Conservation (phyloP, 2,329 filamentous ascomycete genomes). For the Colletotrichum lupini region DNA sequence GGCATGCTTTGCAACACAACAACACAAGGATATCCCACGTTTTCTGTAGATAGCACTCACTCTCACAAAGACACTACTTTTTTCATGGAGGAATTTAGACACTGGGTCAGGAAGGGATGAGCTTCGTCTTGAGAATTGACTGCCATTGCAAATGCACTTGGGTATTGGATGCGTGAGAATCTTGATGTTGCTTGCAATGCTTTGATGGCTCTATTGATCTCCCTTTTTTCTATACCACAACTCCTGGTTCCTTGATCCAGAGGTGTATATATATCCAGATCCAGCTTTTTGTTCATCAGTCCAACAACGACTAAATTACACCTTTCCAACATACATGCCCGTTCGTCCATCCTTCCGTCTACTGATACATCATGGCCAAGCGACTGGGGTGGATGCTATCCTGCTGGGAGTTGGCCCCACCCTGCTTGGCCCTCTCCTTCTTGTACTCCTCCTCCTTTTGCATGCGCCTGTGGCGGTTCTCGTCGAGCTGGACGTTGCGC, state of each 20-base stretch:
- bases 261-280: background rate
- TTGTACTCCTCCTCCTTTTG: constrained; percentile 55
- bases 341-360: background rate
- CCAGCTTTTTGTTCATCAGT: background rate
- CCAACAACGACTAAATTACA: background rate
- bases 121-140: constrained; percentile 34
- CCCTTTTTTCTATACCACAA: background rate
- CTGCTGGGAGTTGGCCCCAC: constrained; percentile 40
- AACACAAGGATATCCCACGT: constrained; percentile 42
- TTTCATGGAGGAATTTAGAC: constrained; percentile 30
- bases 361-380: constrained; percentile 45
- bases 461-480: constrained; percentile 64
- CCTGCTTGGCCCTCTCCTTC: constrained; percentile 45
- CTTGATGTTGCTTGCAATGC: background rate
- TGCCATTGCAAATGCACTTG: constrained; percentile 24
- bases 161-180: constrained; percentile 18
- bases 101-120: constrained; percentile 20
- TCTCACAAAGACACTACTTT: constrained; percentile 30
- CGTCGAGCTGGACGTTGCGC: constrained; percentile 89
- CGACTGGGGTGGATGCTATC: constrained; percentile 65
- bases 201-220: background rate
- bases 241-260: background rate
- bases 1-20: constrained; percentile 37
- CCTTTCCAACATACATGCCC: background rate
- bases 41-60: constrained; percentile 42